Conservation (phyloP, 306 rosid genomes). For the Fragaria iinumae region DNA sequence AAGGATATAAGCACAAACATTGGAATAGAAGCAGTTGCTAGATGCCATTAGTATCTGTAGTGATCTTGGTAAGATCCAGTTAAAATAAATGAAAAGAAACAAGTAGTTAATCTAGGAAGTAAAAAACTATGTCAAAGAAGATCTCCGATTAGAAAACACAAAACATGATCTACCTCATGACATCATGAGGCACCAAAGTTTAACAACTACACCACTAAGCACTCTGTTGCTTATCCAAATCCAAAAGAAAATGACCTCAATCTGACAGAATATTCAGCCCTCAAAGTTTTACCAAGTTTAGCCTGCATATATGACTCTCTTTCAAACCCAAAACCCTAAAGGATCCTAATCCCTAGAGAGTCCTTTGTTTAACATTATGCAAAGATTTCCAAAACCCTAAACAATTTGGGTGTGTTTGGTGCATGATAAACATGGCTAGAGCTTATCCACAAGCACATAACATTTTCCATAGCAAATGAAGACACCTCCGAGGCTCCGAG, state of each 20-base stretch:
- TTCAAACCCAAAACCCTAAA: conserved; percentile 21
- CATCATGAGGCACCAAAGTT: conserved; percentile 31
- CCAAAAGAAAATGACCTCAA: conserved; percentile 28
- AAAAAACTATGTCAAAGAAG: conserved; percentile 15
- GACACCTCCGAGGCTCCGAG: neutral
- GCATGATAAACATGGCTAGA: conserved; percentile 38
- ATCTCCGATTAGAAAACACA: conserved; percentile 6
- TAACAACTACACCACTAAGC: conserved; percentile 23
- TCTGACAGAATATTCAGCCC: conserved; percentile 35
- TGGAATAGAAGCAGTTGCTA: neutral
- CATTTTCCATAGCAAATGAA: neutral
- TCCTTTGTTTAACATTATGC: conserved; percentile 31
- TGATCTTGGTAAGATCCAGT: neutral
- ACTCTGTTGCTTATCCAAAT: conserved; percentile 34
- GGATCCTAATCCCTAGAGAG: conserved; percentile 63
- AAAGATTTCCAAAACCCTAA: conserved; percentile 7
- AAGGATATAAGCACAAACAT: neutral
- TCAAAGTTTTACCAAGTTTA: conserved; percentile 23
- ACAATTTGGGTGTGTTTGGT: conserved; percentile 23
- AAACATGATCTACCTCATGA: conserved; percentile 23
- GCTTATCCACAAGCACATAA: conserved; percentile 31
- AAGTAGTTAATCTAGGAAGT: conserved; percentile 23
- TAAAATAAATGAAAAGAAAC: conserved; percentile 24
- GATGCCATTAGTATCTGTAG: neutral
- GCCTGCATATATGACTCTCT: conserved; percentile 35